Evolutionary conservation across 108 stramenopile species (phyloP), one percentile per base, ranked within the genome.

Genomic region (Pseudonitzschia multistriata): DNA sequence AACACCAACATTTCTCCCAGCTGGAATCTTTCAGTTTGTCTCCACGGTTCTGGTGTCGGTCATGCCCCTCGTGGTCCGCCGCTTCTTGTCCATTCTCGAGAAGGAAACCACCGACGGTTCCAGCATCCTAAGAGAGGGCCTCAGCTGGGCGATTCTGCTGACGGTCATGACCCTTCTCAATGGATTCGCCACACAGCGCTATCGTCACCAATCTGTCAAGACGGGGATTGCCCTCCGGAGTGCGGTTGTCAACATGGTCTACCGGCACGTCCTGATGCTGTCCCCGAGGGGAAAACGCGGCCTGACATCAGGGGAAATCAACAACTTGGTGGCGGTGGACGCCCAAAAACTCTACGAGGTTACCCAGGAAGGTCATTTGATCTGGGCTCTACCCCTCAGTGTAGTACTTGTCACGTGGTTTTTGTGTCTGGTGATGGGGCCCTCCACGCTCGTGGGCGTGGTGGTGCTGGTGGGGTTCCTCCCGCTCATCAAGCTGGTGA

Each of bases 271-370:
- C 14, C 59, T 96, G 31, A 59, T 80, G 33, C 42, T 92, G n/a
- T 80, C 85, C 14, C 84, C 90, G 1, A 47, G 28, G 28, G 92
- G 90, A n/a, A 76, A 77, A n/a, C 19, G 13, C 0, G 83, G 84
- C 17, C 54, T 92, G n/a, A 88, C 90, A 0, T 75, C 86, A 0
- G 95, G 92, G 24, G 75, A 81, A 55, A 76, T 90, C 22, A 83
- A 84, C 49, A 95, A 86, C 31, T 67, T 96, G 8, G 80, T 95
- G 15, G 89, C 88, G 0, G 83, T 90, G n/a, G 96, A 96, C 67
- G 69, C 85, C 0, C 91, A 95, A 69, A 95, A 92, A 59, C 39
- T 93, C 33, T 92, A 79, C 68, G 92, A 93, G 79, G 87, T 89
- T 4, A 71, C 83, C 10, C 89, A 87, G 52, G 91, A 93, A 48